A percentile compares a stretch with the other conserved stretches of the same genome.
Conservation (phyloP, 1,284 basidiomycete genomes). For the Cryptococcus floricola region DNA sequence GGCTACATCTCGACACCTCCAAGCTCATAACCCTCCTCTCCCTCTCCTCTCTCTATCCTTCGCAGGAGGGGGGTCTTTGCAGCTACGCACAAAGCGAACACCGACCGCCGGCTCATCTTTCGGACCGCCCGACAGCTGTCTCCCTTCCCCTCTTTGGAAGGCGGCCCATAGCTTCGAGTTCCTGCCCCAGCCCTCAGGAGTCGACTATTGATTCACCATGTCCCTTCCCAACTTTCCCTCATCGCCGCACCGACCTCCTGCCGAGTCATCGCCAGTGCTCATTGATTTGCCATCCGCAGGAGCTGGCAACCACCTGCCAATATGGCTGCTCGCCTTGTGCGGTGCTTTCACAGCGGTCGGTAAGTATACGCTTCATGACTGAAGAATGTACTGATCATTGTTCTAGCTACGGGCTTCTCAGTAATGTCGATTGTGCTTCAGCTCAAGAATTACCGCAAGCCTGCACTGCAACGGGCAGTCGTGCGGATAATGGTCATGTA, state of each 20-base stretch:
- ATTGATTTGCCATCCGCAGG: constrained; percentile 23
- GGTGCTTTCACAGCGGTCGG: constrained; percentile 45
- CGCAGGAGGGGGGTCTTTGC: too few species aligned
- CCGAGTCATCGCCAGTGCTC: constrained; percentile 12
- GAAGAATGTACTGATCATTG: not conserved
- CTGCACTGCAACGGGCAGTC: constrained; percentile 75
- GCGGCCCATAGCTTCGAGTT: too few species aligned
- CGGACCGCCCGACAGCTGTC: too few species aligned
- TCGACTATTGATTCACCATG: constrained; percentile 17
- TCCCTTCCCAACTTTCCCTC: constrained; percentile 37
- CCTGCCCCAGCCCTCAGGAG: too few species aligned
- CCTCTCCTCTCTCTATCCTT: too few species aligned
- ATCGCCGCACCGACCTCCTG: constrained; percentile 9
- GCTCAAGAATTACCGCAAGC: constrained; percentile 84
- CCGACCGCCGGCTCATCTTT: too few species aligned
- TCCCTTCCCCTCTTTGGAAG: too few species aligned
- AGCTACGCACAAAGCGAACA: too few species aligned
- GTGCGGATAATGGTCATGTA: constrained; percentile 92
- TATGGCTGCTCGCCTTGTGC: constrained; percentile 43
- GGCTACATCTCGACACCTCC: too few species aligned
- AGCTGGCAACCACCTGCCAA: constrained; percentile 42
- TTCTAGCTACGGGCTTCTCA: constrained; percentile 68
- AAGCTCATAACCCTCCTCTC: too few species aligned
- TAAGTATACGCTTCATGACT: constrained; percentile 16
- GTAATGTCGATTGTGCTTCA: constrained; percentile 80